Evolutionary conservation across 768 basidiomycete species (phyloP).

Genomic region (Leucosporidium scottii): DNA sequence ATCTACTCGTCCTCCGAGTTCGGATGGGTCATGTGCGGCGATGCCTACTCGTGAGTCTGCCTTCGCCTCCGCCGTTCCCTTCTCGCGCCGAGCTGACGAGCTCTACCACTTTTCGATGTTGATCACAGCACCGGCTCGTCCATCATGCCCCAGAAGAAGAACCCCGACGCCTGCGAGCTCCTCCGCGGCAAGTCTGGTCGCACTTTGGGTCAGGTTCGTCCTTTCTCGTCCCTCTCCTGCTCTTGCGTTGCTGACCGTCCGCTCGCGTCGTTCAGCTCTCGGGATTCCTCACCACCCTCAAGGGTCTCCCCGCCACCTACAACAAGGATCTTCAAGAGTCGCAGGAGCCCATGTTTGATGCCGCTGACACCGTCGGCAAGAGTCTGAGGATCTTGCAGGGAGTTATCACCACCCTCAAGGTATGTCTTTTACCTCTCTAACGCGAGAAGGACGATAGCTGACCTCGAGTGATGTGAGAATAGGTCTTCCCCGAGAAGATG

Average conservation of each 20-base stretch:
- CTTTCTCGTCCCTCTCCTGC: background rate
- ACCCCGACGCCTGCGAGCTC: conserved; percentile 91
- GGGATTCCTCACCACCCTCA: conserved; percentile 93
- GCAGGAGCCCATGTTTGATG: conserved; percentile 94
- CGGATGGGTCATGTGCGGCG: conserved; percentile 88
- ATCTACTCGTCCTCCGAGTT: conserved; percentile 97
- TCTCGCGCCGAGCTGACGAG: background rate
- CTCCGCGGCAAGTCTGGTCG: conserved; percentile 92
- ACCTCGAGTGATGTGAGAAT: background rate
- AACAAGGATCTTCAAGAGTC: conserved; percentile 99
- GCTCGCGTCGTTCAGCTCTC: conserved; percentile 60
- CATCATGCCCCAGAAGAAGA: conserved; percentile 99
- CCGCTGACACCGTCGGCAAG: conserved; percentile 79
- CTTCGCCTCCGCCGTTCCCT: background rate
- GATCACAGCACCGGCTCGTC: conserved; percentile 81
- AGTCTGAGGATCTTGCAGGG: conserved; percentile 90
- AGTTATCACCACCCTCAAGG: conserved; percentile 82
- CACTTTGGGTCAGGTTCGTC: conserved; percentile 76
- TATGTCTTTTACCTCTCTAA: conserved; percentile 41
- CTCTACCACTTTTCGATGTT: background rate
- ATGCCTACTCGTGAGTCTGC: conserved; percentile 80
- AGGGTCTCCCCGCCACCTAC: conserved; percentile 95
- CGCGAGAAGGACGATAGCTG: background rate
- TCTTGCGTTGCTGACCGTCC: background rate
- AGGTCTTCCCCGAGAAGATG: conserved; percentile 92